These are phyloP conservation scores for Tetraselmis chui DNA, from an alignment of 139 green algal species.

Conservation along the genomic window DNA sequence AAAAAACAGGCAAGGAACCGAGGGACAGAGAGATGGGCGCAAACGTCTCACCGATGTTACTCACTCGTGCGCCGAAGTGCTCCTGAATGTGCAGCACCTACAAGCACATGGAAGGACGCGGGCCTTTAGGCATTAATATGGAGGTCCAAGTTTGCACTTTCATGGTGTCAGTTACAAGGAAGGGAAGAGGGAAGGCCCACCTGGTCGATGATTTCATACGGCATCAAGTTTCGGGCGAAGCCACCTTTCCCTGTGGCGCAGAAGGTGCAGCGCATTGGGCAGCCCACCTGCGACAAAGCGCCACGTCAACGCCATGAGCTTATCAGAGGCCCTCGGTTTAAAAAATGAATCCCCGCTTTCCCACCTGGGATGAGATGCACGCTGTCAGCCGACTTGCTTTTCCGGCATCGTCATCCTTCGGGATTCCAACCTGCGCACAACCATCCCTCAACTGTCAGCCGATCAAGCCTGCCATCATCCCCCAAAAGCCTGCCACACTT, in stretches of 20 bases:
- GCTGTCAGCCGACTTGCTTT: conserved; percentile 71
- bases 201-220: conserved; percentile 93
- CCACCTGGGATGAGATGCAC: conserved; percentile 92
- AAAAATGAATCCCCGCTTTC: neutral
- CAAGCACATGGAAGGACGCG: neutral
- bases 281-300: conserved; percentile 73
- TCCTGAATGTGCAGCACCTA: conserved; percentile 43
- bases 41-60: conserved; percentile 39
- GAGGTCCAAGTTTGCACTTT: no score
- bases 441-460: no score
- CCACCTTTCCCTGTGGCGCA: conserved; percentile 96
- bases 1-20: no score
- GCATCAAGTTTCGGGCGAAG: conserved; percentile 86
- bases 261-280: conserved; percentile 95
- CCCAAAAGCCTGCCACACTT: no score
- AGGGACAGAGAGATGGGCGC: no score
- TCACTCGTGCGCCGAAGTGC: conserved; percentile 59
- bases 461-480: no score
- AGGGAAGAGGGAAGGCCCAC: conserved; percentile 20
- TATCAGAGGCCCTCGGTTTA: neutral
- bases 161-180: no score
- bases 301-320: neutral
- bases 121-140: neutral
- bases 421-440: conserved; percentile 65
- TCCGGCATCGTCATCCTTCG: conserved; percentile 21